Evolutionary conservation across 805 yeast species (phyloP).

Genomic region (Clavispora phyllophila): DNA sequence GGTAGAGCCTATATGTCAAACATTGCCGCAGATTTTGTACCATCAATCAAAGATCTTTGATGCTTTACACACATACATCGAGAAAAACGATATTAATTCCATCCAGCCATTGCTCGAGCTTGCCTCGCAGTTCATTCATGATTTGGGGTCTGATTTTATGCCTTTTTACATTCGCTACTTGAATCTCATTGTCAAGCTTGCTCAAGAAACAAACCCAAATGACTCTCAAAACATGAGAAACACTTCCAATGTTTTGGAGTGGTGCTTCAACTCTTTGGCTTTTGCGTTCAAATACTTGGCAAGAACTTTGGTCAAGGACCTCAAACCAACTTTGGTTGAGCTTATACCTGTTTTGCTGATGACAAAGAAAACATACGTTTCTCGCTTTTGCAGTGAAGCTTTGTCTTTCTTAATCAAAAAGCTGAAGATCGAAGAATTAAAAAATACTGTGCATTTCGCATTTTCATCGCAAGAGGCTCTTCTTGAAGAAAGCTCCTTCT

Average conservation of each 20-base stretch:
- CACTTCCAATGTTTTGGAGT: slow-evolving; percentile 64
- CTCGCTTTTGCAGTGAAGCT: slow-evolving; percentile 87
- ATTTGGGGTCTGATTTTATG: slow-evolving; percentile 86
- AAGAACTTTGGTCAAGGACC: slow-evolving; percentile 53
- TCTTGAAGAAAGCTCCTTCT: slow-evolving; percentile 39
- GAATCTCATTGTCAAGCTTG: slow-evolving; percentile 43
- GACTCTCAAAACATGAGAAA: slow-evolving; percentile 51
- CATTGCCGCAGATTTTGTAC: slow-evolving; percentile 75
- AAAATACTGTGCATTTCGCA: slow-evolving; percentile 39
- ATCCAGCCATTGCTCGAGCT: slow-evolving; percentile 76
- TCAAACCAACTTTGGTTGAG: slow-evolving; percentile 62
- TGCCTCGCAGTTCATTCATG: slow-evolving; percentile 82
- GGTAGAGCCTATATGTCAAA: slow-evolving; percentile 51
- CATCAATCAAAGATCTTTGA: slow-evolving; percentile 60
- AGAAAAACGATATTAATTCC: slow-evolving; percentile 59
- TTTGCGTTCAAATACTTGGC: slow-evolving; percentile 85
- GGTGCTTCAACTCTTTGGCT: slow-evolving; percentile 80
- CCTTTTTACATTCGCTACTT: slow-evolving; percentile 57
- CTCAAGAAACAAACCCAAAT: slow-evolving; percentile 32
- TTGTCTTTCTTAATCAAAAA: slow-evolving; percentile 78
- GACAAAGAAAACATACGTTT: slow-evolving; percentile 54
- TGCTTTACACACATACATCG: slow-evolving; percentile 42
- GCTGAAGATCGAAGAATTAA: slow-evolving; percentile 45
- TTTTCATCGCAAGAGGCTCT: slow-evolving; percentile 29
- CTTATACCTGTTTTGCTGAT: slow-evolving; percentile 61